Conservation (phyloP, 768 basidiomycete species). For the Lentinula edodes region DNA sequence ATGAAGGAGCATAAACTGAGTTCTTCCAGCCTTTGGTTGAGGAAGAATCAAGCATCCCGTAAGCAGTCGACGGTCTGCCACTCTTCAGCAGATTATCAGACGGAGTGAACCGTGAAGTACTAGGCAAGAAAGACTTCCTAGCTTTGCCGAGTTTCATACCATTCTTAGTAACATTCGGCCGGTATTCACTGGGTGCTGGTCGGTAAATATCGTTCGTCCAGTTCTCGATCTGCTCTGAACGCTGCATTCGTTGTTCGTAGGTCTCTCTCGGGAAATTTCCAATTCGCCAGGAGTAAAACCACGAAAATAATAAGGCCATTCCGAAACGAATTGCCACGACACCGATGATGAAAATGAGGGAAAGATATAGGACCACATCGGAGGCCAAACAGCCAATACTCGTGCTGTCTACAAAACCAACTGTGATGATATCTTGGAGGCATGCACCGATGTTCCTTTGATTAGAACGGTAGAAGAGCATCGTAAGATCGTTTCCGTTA, state of each 20-base stretch:
- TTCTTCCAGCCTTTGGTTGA: slow-evolving; percentile 37
- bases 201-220: slow-evolving; percentile 97
- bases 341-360: slow-evolving; percentile 94
- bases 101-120: slow-evolving; percentile 70
- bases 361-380: slow-evolving; percentile 88
- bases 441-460: slow-evolving; percentile 70
- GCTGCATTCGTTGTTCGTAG: slow-evolving; percentile 85
- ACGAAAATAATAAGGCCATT: slow-evolving; percentile 96
- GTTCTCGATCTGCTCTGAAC: slow-evolving; percentile 87
- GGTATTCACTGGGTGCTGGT: slow-evolving; percentile 84
- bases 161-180: slow-evolving; percentile 81
- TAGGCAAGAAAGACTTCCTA: slow-evolving; percentile 59
- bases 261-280: slow-evolving; percentile 93
- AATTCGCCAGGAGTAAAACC: slow-evolving; percentile 96
- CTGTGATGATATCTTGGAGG: slow-evolving; percentile 77
- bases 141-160: slow-evolving; percentile 47
- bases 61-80: slow-evolving; percentile 56
- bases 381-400: slow-evolving; percentile 97
- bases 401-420: slow-evolving; percentile 93
- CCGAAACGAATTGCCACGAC: slow-evolving; percentile 92
- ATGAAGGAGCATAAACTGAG: slow-evolving; percentile 44
- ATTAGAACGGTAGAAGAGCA: slow-evolving; percentile 69
- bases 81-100: slow-evolving; percentile 52
- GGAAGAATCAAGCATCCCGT: slow-evolving; percentile 59
- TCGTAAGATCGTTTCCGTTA: slow-evolving; percentile 83